These are phyloP conservation scores for Didymella sp. DNA, from an alignment of 2,329 filamentous ascomycete genomes.

Conservation along the genomic window DNA sequence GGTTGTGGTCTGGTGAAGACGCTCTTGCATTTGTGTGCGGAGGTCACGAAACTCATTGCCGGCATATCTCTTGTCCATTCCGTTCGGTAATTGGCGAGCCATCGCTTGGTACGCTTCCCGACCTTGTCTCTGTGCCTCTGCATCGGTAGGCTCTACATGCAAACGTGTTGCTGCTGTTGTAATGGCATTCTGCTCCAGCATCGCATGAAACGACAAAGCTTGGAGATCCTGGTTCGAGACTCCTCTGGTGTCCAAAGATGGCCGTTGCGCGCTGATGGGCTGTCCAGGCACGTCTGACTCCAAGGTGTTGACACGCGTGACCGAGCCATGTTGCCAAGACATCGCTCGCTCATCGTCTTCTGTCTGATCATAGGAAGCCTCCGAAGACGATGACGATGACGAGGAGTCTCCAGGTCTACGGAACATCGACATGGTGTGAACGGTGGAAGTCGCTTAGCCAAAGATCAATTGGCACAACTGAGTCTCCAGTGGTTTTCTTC, in stretches of 20 bases:
- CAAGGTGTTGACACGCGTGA: slow-evolving; percentile 42
- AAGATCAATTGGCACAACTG: background rate
- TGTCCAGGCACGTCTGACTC: slow-evolving; percentile 32
- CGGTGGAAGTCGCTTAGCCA: background rate
- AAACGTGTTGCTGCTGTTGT: slow-evolving; percentile 50
- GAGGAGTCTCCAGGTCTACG: slow-evolving; percentile 45
- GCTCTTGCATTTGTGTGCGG: slow-evolving; percentile 47
- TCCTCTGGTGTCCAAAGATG: slow-evolving; percentile 25
- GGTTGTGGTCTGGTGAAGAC: slow-evolving; percentile 44
- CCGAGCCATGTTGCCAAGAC: slow-evolving; percentile 23
- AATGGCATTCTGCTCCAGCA: slow-evolving; percentile 55
- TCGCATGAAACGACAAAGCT: slow-evolving; percentile 53
- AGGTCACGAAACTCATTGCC: slow-evolving; percentile 48
- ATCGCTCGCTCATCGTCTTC: slow-evolving; percentile 29
- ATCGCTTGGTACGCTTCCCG: slow-evolving; percentile 50
- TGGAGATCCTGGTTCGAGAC: slow-evolving; percentile 39
- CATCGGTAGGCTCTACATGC: slow-evolving; percentile 41
- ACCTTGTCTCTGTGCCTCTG: slow-evolving; percentile 49
- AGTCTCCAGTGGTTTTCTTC: background rate
- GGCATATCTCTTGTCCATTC: slow-evolving; percentile 50
- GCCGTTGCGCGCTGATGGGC: slow-evolving; percentile 17
- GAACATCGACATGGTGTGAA: slow-evolving; percentile 42
- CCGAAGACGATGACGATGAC: slow-evolving; percentile 39
- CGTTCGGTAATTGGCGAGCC: slow-evolving; percentile 47
- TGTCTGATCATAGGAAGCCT: slow-evolving; percentile 27